Base-by-base conservation (phyloP, 805 yeast genomes). In the Ogataea saltuana region DNA sequence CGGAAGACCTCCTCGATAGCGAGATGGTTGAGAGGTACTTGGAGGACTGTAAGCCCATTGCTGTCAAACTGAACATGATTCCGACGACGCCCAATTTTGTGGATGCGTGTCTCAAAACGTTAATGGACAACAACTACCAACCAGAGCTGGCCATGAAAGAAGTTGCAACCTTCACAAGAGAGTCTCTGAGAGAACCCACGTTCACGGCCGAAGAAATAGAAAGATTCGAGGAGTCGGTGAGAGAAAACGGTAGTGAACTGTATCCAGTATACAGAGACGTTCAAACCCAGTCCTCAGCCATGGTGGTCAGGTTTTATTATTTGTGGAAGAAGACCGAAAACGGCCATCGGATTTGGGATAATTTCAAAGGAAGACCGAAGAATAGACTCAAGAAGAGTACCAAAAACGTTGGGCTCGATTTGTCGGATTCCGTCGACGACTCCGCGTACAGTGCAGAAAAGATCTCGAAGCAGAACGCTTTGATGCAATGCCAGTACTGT, bases 301-400 rank as follows among this genome's bases (percentile, higher is more conserved):
- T 83, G 83, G 71, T 89, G 49, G 98, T 91, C 1, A 67, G 97
- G 44, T 89, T 74, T 60, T 91, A 88, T 57, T 91, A 91, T 56
- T 67, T 88, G 41, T 91, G 98, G 98, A 90, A 90, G 64, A 90
- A 90, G 61, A 84, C 96, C 0, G 68, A 75, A 22, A 72, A 72
- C 33, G 97, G 97, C 0, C 81, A 76, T 49, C 58, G 61, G 31
- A 85, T 88, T 13, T 87, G 97, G 95, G 96, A 88, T 26, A 81
- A 83, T 56, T 87, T 67, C 58, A 81, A 80, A 32, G 95, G 93
- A 1, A 65, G 95, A 39, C 63, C 72, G 30, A 80, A 80, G 51
- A 85, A 84, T 58, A 77, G 80, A 53, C 47, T 70, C 26, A 49
- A 44, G 27, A 80, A 76, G 48, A 54, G 45, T 33, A 46, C 57